phyloP scores from a whole-genome alignment of 805 yeast genomes.

The Torulaspora maleeae region DNA sequence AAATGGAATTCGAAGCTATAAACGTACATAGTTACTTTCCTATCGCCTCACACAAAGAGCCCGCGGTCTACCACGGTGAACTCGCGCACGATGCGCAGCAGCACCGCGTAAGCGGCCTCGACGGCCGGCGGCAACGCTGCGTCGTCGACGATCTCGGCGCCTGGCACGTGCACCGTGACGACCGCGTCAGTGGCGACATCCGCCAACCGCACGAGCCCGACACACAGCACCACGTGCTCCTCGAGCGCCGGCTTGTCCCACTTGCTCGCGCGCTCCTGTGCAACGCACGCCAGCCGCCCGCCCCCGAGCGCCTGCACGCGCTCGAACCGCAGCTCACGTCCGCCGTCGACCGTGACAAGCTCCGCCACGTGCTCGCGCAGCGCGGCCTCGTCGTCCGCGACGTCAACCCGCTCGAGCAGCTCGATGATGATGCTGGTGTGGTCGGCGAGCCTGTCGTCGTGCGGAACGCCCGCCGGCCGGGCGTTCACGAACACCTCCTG shows the following conservation, averaged over 20 bases:
- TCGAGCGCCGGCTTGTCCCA: neutral
- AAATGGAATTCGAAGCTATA: too few species aligned
- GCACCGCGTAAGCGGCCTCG: constrained; percentile 20
- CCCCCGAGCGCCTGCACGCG: constrained; percentile 1
- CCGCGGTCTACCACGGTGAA: constrained; percentile 29
- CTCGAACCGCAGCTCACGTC: constrained; percentile 24
- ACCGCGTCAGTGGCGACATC: constrained; percentile 56
- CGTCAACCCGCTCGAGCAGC: constrained; percentile 49
- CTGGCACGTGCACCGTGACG: constrained; percentile 57
- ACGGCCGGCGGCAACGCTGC: constrained; percentile 13
- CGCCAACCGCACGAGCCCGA: constrained; percentile 53
- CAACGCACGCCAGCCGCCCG: neutral
- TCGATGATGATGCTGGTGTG: constrained; percentile 64
- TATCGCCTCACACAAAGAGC: constrained; percentile 23
- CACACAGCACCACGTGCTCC: constrained; percentile 45
- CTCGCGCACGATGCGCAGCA: constrained; percentile 22
- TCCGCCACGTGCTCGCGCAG: constrained; percentile 53
- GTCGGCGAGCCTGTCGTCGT: constrained; percentile 36
- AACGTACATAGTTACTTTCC: neutral
- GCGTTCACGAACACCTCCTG: constrained; percentile 80
- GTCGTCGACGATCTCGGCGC: neutral
- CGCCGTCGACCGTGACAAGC: constrained; percentile 43
- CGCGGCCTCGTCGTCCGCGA: constrained; percentile 39
- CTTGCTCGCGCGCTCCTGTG: neutral
- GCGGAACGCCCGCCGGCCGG: constrained; percentile 31